Conservation (phyloP, 495 filamentous ascomycete species). For the Neurospora terricola region DNA sequence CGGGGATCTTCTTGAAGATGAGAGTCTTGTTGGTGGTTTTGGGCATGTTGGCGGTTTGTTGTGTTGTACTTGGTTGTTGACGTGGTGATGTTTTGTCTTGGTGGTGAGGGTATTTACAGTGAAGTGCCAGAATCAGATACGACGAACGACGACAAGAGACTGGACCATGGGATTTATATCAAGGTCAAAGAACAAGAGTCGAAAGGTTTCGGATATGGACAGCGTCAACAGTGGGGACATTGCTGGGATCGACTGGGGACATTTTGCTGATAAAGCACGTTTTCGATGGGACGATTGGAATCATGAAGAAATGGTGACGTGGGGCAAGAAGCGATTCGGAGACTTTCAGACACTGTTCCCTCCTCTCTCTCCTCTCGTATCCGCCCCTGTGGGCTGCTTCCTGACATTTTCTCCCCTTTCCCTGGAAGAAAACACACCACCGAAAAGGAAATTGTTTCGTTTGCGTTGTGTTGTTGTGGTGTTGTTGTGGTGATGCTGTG, state of each 20-base stretch:
- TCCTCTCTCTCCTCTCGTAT: not conserved
- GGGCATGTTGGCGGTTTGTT: constrained; percentile 6
- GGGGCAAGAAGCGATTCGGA: not conserved
- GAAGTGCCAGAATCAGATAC: not conserved
- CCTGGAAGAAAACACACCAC: not conserved
- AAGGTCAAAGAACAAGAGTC: not conserved
- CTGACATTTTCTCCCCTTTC: not conserved
- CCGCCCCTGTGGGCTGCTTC: not conserved
- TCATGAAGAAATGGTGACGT: constrained; percentile 1
- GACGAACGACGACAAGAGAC: not conserved
- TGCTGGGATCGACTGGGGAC: not conserved
- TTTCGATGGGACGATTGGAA: not conserved
- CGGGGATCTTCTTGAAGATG: constrained; percentile 65
- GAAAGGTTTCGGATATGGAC: not conserved
- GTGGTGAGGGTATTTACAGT: not conserved
- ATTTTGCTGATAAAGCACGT: not conserved
- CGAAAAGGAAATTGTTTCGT: not conserved
- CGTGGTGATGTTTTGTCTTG: not conserved
- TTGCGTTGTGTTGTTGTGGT: not conserved
- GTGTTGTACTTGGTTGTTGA: not conserved
- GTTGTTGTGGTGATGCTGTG: not conserved
- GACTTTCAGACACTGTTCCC: not conserved
- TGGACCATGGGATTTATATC: not conserved
- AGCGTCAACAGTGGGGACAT: not conserved
- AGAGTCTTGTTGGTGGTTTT: constrained; percentile 60